Base-by-base conservation (phyloP, 495 filamentous ascomycete genomes). In the Penicillium cinerascens region DNA sequence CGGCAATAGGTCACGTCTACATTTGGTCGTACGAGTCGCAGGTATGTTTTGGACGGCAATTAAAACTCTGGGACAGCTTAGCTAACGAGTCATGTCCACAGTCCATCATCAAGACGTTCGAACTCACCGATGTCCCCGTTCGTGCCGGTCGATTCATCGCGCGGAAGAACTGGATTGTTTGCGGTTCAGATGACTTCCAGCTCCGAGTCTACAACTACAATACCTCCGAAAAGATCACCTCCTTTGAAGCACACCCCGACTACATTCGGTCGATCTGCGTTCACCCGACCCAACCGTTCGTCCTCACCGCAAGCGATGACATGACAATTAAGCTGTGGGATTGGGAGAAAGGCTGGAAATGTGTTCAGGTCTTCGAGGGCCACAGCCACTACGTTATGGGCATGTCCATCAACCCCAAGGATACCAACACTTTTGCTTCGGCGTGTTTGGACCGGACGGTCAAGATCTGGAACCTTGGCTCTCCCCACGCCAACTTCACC, bases 301-400 rank as follows among this genome's bases (percentile, higher is more conserved):
- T 97, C 41, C 79, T 99, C 26, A 99, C 95, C 33, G 93, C 93
- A 46, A 91, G 87, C 52, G 95, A 99, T 89, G 93, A 99, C 64
- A 97, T 97, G 93, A 96, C 90, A 33, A 97, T 99, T 61, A 97
- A 96, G 76, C 78, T 97, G 48, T 99, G 95, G 95, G 91, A 99
- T 73, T 99, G 93, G 93, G 93, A 97, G 60, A 92, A 90, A 67
- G 82, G 82, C 56, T 99, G 95, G 95, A 97, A 97, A 70, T 97
- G 92, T 60, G 89, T 97, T 16, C 90, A 96, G 67, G 86, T 96
- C 38, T 99, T 96, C 61, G 93, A 99, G 67, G 93, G 93, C n/a
- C 95, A 99, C 64, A 87, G 85, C 61, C 91, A 96, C 73, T 96
- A 91, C 78, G 93, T 97, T 37, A 98, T 98, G 95, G 91, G 91